These are phyloP conservation scores for Arabis alpina DNA, from an alignment of 345 rosid species.

Conservation along the genomic window DNA sequence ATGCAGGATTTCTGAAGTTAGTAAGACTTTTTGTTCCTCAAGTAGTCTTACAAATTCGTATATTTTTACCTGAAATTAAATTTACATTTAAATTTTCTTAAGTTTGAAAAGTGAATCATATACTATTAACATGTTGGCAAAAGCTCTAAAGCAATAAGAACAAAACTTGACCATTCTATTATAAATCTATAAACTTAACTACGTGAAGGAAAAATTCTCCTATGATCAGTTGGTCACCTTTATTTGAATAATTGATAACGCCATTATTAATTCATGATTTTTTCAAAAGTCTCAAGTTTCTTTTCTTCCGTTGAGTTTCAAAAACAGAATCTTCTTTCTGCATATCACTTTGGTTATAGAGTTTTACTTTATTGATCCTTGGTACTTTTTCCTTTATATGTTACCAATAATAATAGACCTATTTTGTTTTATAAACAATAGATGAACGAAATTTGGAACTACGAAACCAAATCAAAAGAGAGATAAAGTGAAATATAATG, in stretches of 20 bases:
- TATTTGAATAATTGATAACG: conserved; percentile 42
- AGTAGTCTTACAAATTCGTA: too few species aligned
- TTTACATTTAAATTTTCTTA: conserved; percentile 9
- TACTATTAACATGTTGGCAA: neutral
- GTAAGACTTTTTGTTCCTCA: too few species aligned
- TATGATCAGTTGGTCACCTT: conserved; percentile 39
- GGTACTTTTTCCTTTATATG: conserved; percentile 23
- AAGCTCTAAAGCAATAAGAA: conserved; percentile 1
- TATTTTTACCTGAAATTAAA: neutral
- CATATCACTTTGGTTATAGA: conserved; percentile 24
- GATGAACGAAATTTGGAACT: neutral
- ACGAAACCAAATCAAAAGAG: neutral
- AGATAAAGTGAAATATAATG: conserved; percentile 6
- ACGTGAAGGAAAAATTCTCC: neutral
- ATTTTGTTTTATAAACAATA: neutral
- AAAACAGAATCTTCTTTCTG: conserved; percentile 23
- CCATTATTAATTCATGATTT: conserved; percentile 22
- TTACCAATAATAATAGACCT: conserved; percentile 10
- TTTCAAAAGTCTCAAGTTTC: conserved; percentile 22
- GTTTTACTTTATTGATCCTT: conserved; percentile 20
- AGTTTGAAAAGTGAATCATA: neutral
- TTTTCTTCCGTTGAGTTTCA: conserved; percentile 14
- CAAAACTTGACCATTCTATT: neutral
- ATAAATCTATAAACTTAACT: neutral
- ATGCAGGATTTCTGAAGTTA: too few species aligned